These are phyloP conservation scores for Saccharomycopsis crataegensis DNA, from an alignment of 1,139 yeast genomes.

Conservation along the genomic window DNA sequence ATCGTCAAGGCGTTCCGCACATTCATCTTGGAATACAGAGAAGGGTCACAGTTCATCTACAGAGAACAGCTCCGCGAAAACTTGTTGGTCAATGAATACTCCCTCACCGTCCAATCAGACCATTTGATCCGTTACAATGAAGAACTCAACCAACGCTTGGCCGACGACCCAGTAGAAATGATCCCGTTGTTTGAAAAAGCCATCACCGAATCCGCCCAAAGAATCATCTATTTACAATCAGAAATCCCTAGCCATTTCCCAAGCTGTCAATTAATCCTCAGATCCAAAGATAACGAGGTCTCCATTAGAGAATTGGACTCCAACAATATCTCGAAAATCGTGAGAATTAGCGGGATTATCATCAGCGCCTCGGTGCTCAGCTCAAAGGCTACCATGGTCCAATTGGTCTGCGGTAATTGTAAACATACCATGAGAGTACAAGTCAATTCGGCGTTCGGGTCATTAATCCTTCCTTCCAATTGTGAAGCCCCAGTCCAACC, in stretches of 20 bases:
- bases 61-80: constrained; percentile 90
- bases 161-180: constrained; percentile 85
- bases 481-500: constrained; percentile 57
- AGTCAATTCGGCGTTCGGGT: constrained; percentile 75
- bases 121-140: constrained; percentile 86
- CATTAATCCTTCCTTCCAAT: constrained; percentile 62
- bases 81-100: constrained; percentile 67
- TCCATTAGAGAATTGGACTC: constrained; percentile 81
- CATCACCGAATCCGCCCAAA: constrained; percentile 81
- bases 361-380: constrained; percentile 86
- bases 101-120: constrained; percentile 69
- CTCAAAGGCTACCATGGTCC: constrained; percentile 81
- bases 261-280: constrained; percentile 72
- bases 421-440: constrained; percentile 66
- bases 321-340: constrained; percentile 81
- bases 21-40: constrained; percentile 79
- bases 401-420: constrained; percentile 83
- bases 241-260: constrained; percentile 56
- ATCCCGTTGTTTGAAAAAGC: constrained; percentile 87
- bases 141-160: constrained; percentile 73
- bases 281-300: constrained; percentile 64
- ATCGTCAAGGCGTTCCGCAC: constrained; percentile 72
- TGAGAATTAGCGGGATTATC: constrained; percentile 86
- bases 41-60: constrained; percentile 76
- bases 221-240: constrained; percentile 50